Conservation (phyloP, 495 filamentous ascomycete genomes). For the Penicillium steckii region DNA sequence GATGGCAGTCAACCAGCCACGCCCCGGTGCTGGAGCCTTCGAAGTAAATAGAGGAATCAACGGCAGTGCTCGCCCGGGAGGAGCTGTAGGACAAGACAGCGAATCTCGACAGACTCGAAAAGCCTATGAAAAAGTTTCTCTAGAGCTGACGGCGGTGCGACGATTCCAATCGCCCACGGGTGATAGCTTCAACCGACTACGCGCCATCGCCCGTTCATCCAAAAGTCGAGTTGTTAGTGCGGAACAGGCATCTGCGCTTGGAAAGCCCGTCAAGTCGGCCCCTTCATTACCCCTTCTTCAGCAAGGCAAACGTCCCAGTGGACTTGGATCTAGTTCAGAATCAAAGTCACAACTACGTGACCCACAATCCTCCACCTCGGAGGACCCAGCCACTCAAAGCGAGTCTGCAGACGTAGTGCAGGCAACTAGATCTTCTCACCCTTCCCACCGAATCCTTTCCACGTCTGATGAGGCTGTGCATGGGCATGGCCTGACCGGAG, state of each 20-base stretch:
- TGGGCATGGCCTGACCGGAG: slow-evolving; percentile 18
- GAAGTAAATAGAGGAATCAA: slow-evolving; percentile 36
- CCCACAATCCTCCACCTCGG: slow-evolving; percentile 28
- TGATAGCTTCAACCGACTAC: slow-evolving; percentile 42
- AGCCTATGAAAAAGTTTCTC: slow-evolving; percentile 43
- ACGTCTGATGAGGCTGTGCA: slow-evolving; percentile 38
- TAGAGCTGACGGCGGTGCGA: slow-evolving; percentile 44
- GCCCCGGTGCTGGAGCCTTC: slow-evolving; percentile 29
- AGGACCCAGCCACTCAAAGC: slow-evolving; percentile 26
- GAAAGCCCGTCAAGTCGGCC: slow-evolving; percentile 40
- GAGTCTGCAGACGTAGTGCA: slow-evolving; percentile 30
- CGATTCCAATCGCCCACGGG: slow-evolving; percentile 44
- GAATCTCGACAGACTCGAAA: slow-evolving; percentile 45
- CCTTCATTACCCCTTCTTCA: slow-evolving; percentile 36
- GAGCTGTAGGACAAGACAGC: slow-evolving; percentile 32
- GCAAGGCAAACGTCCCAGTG: slow-evolving; percentile 21
- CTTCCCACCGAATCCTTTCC: slow-evolving; percentile 40
- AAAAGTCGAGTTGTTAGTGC: slow-evolving; percentile 13
- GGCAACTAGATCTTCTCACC: slow-evolving; percentile 29
- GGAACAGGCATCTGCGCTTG: slow-evolving; percentile 23
- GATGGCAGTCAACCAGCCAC: slow-evolving; percentile 22
- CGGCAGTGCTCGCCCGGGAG: slow-evolving; percentile 29
- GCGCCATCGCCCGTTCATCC: slow-evolving; percentile 23
- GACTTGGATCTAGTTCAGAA: slow-evolving; percentile 21
- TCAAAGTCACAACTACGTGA: slow-evolving; percentile 24